Base-by-base conservation (phyloP, 148 eudicot genomes). In the Cornus suecica region DNA sequence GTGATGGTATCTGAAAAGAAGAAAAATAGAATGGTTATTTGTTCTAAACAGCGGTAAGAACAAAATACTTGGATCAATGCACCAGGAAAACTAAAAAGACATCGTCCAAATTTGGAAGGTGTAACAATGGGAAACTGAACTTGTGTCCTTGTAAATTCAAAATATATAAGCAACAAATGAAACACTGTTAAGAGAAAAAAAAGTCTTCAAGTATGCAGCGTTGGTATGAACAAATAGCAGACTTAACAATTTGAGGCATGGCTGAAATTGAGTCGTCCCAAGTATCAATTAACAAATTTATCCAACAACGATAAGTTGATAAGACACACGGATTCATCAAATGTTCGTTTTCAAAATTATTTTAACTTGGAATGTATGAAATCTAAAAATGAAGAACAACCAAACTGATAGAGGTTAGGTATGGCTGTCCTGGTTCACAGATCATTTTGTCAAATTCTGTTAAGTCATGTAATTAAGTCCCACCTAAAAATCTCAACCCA, bases 1-100 rank as follows among this genome's bases (percentile, higher is more conserved):
- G 25, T 41, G 45, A 37, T n/a, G 16, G 37, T n/a, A 5, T 70
- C 77, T 74, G 77, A 74, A 74, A 74, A 74, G n/a, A 30, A 74
- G n/a, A 56, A 64, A 27, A 65, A n/a, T 1, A 37, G 9, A 4
- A n/a, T n/a, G n/a, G n/a, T n/a, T n/a, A n/a, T n/a, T 37, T 37
- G 3, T 37, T 37, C 9, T 37, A 37, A 37, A 1, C 42, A 6
- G 42, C 9, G 42, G 9, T 2, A 15, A 41, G 27, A 28, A 74
- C 11, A 26, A 63, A 18, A n/a, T 13, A 10, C 22, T 9, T 41
- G 30, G 27, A 24, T 69, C 18, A 23, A 11, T 45, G 11, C 27
- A 13, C 22, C 13, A 34, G 34, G 6, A 69, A 24, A 58, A 6
- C 4, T 58, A 58, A 22, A n/a, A 22, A n/a, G 20, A 37, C 42